Evolutionary conservation across 306 rosid species (phyloP), one percentile per base, ranked within the genome.

Genomic region (Hippophae rhamnoides): DNA sequence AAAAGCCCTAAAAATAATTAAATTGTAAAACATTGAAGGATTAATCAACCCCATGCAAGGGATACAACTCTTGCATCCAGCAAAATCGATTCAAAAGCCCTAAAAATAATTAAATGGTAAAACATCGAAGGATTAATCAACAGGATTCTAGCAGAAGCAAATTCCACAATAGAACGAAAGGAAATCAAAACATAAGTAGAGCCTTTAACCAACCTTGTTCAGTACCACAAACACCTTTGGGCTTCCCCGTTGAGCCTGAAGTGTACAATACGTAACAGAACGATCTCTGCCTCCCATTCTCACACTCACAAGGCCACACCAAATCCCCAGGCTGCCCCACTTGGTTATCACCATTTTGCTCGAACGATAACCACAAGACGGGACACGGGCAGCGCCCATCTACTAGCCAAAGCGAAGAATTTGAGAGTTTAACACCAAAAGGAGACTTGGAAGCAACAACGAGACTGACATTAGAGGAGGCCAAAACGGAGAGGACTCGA

Each of bases 221-320:
- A 0, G 95, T 85, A 45, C 97, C 96, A 67, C 96, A 85, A 47
- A 90, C 85, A 13, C 96, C 97, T 72, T 87, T 90, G 47, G 92
- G 95, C 70, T 79, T 79, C 63, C 97, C 98, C 7, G 95, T 85
- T 44, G 96, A 87, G n/a, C 96, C 98, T 41, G 98, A 90, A 43
- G 98, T 90, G 74, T 79, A 79, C 96, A 90, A 79, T 60, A 90
- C 57, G 64, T 90, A 90, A 68, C 95, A 85, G 75, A 85, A 90
- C 8, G 73, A 56, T 63, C 89, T 81, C 70, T 68, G 74, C 48
- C 70, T 78, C 60, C 64, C 86, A 61, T 25, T 63, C 66, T 69
- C 77, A 76, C 93, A 87, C 10, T 69, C 69, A 70, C 95, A 87
- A 10, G 76, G 79, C 76, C 86, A 87, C 31, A 62, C 63, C 43